Percentiles rank a stretch among this genome's conserved stretches.
Evolutionary conservation across 352 stramenopile species (phyloP).

Genomic region (Pythium chondricola): DNA sequence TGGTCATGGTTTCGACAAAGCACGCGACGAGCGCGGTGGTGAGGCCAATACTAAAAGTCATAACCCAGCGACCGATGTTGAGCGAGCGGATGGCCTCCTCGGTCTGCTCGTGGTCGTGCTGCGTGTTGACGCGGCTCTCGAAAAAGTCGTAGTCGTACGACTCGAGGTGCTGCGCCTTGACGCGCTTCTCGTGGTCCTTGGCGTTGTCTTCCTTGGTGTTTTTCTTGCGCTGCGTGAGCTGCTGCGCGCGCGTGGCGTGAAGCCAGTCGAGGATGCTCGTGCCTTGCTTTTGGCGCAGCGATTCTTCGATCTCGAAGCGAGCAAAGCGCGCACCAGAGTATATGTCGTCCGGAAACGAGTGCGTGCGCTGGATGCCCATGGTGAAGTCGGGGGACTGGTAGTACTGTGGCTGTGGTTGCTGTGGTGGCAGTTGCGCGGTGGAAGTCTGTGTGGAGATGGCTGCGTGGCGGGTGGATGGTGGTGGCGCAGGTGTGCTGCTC

Average conservation of each 20-base stretch:
- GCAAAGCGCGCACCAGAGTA: slow-evolving; percentile 68
- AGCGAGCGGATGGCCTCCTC: slow-evolving; percentile 70
- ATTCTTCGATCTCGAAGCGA: slow-evolving; percentile 76
- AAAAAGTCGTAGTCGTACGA: slow-evolving; percentile 88
- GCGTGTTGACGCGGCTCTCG: slow-evolving; percentile 78
- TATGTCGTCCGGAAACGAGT: slow-evolving; percentile 73
- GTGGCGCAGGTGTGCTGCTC: not conserved
- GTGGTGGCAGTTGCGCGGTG: not conserved
- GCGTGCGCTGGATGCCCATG: slow-evolving; percentile 50
- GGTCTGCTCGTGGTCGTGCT: slow-evolving; percentile 80
- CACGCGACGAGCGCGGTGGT: slow-evolving; percentile 91
- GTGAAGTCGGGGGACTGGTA: slow-evolving; percentile 25
- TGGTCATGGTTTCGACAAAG: slow-evolving; percentile 90
- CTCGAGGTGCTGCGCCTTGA: slow-evolving; percentile 83
- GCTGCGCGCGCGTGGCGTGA: slow-evolving; percentile 26
- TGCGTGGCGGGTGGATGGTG: not conserved
- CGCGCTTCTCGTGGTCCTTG: slow-evolving; percentile 58
- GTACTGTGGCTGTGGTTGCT: not conserved
- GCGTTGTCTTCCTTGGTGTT: slow-evolving; percentile 24
- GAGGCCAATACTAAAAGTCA: slow-evolving; percentile 94
- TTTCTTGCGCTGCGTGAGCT: slow-evolving; percentile 9
- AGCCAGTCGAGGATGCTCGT: slow-evolving; percentile 70
- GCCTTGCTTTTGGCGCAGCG: slow-evolving; percentile 51
- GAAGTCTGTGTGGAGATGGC: too few species aligned
- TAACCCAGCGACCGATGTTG: slow-evolving; percentile 89